These are phyloP conservation scores for Puccinia polysora DNA, from an alignment of 1,284 basidiomycete genomes.

Conservation along the genomic window DNA sequence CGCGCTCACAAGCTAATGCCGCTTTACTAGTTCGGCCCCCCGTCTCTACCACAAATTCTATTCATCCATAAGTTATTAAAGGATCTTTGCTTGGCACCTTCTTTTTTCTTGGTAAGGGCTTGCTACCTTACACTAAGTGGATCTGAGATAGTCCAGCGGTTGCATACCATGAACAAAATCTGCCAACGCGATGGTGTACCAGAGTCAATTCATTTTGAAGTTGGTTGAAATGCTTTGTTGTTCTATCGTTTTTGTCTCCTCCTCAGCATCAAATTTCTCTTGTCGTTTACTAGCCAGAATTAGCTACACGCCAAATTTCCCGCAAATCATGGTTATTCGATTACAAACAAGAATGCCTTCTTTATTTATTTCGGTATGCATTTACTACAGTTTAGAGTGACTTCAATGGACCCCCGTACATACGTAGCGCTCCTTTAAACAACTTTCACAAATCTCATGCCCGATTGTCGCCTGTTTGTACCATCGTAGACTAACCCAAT, in stretches of 20 bases:
- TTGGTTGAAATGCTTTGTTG: not conserved
- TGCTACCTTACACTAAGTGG: slow-evolving; percentile 10
- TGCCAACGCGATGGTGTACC: not conserved
- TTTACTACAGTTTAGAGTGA: too few relatives aligned
- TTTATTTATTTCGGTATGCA: too few relatives aligned
- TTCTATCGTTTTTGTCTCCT: not conserved
- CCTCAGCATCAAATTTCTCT: too few relatives aligned
- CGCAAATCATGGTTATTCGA: too few relatives aligned
- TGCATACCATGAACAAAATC: slow-evolving; percentile 12
- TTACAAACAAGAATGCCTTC: too few relatives aligned
- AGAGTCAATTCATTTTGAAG: not conserved
- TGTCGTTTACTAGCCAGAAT: too few relatives aligned
- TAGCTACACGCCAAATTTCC: too few relatives aligned
- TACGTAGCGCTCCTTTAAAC: not conserved
- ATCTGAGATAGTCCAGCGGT: not conserved
- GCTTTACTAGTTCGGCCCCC: slow-evolving; percentile 31
- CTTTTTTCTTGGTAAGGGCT: slow-evolving; percentile 28
- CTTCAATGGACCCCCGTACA: too few relatives aligned
- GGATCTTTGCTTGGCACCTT: slow-evolving; percentile 21
- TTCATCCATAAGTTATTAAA: not conserved
- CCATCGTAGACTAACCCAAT: slow-evolving; percentile 1
- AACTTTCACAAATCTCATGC: slow-evolving; percentile 3
- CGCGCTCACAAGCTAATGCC: slow-evolving; percentile 43
- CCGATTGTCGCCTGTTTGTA: slow-evolving; percentile 3
- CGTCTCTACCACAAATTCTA: slow-evolving; percentile 3